Evolutionary conservation across 2,329 filamentous ascomycete genomes (phyloP).

Genomic region (Beauveria sp.): DNA sequence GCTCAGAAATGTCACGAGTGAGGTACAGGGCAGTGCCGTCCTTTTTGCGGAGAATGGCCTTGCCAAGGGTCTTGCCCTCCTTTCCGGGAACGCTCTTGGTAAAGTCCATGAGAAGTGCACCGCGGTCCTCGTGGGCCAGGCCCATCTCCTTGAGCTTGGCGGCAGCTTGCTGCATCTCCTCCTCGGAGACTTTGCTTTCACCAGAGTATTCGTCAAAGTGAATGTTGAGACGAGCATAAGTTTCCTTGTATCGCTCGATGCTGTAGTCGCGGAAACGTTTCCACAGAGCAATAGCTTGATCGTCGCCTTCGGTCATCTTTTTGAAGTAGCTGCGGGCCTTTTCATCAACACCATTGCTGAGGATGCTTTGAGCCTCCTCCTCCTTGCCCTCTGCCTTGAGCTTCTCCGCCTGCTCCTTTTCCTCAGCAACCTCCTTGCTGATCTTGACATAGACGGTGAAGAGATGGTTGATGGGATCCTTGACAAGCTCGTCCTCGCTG

Average conservation of each 20-base stretch:
- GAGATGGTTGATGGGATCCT: conserved; percentile 73
- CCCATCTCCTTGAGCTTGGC: conserved; percentile 55
- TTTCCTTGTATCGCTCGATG: conserved; percentile 58
- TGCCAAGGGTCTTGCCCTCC: conserved; percentile 61
- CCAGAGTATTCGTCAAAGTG: conserved; percentile 66
- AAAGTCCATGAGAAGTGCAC: conserved; percentile 66
- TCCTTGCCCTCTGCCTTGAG: conserved; percentile 49
- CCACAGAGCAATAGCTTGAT: conserved; percentile 54
- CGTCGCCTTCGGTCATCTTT: conserved; percentile 61
- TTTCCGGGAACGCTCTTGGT: conserved; percentile 58
- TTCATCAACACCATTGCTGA: conserved; percentile 59
- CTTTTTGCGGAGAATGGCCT: conserved; percentile 63
- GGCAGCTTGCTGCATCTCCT: conserved; percentile 57
- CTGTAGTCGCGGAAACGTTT: conserved; percentile 58
- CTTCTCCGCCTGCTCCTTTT: conserved; percentile 18
- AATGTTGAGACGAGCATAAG: conserved; percentile 64
- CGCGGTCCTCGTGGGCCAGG: conserved; percentile 62
- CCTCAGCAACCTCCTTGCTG: conserved; percentile 43
- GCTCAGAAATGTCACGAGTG: conserved; percentile 69
- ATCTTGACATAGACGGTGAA: conserved; percentile 78
- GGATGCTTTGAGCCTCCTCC: conserved; percentile 48
- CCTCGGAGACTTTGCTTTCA: conserved; percentile 63
- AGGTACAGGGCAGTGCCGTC: conserved; percentile 72
- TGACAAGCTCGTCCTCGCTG: conserved; percentile 59
- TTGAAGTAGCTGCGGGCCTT: conserved; percentile 67